phyloP scores from a whole-genome alignment of 495 filamentous ascomycete species.

The Geoglossum glabrum region DNA sequence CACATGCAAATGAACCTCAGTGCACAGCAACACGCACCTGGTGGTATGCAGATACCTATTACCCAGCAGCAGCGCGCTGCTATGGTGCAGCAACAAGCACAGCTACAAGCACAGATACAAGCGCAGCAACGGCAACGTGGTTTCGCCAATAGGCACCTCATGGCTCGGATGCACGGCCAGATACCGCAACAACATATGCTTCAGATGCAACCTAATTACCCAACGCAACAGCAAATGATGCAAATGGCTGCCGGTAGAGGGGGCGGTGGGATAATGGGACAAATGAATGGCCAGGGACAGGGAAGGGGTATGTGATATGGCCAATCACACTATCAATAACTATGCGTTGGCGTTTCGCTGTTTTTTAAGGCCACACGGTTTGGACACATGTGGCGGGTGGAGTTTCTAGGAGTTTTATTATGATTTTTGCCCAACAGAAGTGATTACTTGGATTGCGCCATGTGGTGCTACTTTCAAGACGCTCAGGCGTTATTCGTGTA shows the following conservation, averaged over 20 bases:
- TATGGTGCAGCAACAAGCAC: not conserved
- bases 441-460: not conserved
- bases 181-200: not conserved
- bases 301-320: not conserved
- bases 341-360: not conserved
- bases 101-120: not conserved
- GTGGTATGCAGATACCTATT: not conserved
- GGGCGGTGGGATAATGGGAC: not conserved
- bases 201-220: slow-evolving; percentile 1
- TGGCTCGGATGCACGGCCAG: not conserved
- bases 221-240: slow-evolving; percentile 3
- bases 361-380: not conserved
- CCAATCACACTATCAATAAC: not conserved
- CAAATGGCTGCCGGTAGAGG: slow-evolving; percentile 4
- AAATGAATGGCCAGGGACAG: not conserved
- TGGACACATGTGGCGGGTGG: not conserved
- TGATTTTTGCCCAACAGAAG: not conserved
- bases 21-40: slow-evolving; percentile 1
- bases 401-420: not conserved
- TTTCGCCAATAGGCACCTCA: not conserved
- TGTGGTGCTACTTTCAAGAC: not conserved
- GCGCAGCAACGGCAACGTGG: not conserved
- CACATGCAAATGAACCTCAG: not conserved
- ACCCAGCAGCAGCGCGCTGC: not conserved
- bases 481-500: not conserved